Percentiles rank a stretch among this genome's conserved stretches.
Evolutionary conservation across 2,329 filamentous ascomycete species (phyloP).

Genomic region (Fusarium anthophilum): DNA sequence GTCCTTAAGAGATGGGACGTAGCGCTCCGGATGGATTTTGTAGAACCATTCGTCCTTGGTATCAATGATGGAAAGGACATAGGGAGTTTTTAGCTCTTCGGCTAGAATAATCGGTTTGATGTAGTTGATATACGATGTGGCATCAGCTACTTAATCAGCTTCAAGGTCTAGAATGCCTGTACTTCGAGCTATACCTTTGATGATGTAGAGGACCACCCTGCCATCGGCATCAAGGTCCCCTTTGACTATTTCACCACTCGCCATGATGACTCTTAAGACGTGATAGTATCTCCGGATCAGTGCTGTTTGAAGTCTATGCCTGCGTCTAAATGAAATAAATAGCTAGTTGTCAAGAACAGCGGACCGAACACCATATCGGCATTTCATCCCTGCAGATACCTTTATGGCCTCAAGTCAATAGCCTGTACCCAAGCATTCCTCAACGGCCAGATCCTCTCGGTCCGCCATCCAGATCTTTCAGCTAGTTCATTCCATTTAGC

Average conservation of each 20-base stretch:
- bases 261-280: not conserved
- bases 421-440: not conserved
- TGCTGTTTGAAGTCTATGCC: not conserved
- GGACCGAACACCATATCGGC: not conserved
- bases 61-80: not conserved
- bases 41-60: not conserved
- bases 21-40: not conserved
- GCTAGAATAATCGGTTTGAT: not conserved
- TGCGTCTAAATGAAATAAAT: not conserved
- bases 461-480: not conserved
- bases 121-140: not conserved
- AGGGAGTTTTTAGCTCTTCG: not conserved
- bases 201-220: not conserved
- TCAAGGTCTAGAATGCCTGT: not conserved
- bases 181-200: not conserved
- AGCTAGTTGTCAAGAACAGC: not conserved
- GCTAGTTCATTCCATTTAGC: not conserved
- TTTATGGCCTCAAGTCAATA: not conserved
- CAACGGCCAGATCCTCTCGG: not conserved
- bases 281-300: too few relatives aligned
- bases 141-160: not conserved
- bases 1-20: not conserved
- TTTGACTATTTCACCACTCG: not conserved
- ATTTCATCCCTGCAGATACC: not conserved
- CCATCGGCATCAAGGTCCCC: not conserved